phyloP scores from a whole-genome alignment of 169 alveolate species.

The Plasmodium relictum region DNA sequence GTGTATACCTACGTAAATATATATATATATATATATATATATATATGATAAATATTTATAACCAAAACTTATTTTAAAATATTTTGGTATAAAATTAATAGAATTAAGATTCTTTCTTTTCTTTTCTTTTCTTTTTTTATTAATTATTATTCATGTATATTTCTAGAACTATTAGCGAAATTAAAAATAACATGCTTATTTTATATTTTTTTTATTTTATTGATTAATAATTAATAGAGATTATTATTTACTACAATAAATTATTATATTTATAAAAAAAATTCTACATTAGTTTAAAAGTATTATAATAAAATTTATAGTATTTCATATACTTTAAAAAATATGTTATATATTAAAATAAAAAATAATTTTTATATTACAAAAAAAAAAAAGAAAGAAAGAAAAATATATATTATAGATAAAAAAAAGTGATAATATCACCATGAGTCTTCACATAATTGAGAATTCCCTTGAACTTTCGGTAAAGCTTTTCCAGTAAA shows the following conservation, averaged over 20 bases:
- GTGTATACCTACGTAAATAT: no score
- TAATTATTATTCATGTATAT: no score
- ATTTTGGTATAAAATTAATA: neutral
- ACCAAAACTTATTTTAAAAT: neutral
- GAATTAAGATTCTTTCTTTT: neutral
- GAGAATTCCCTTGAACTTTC: slow-evolving; percentile 87
- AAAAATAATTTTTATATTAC: neutral
- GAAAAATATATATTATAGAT: neutral
- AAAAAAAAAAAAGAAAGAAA: neutral
- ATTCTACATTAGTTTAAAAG: no score
- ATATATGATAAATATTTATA: neutral
- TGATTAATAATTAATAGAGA: neutral
- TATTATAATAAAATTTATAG: no score
- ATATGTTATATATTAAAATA: neutral
- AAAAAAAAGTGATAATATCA: neutral
- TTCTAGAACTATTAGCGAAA: no score
- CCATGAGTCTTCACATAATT: slow-evolving; percentile 87
- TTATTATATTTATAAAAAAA: neutral
- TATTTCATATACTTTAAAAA: neutral
- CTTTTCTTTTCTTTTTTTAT: neutral
- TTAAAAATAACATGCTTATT: no score
- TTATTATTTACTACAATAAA: neutral
- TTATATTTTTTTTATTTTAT: no score
- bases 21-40: neutral
- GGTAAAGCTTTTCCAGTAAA: slow-evolving; percentile 89